Evolutionary conservation across 345 rosid genomes (phyloP), one percentile per base, ranked within the genome.

Genomic region (Pistacia vera): DNA sequence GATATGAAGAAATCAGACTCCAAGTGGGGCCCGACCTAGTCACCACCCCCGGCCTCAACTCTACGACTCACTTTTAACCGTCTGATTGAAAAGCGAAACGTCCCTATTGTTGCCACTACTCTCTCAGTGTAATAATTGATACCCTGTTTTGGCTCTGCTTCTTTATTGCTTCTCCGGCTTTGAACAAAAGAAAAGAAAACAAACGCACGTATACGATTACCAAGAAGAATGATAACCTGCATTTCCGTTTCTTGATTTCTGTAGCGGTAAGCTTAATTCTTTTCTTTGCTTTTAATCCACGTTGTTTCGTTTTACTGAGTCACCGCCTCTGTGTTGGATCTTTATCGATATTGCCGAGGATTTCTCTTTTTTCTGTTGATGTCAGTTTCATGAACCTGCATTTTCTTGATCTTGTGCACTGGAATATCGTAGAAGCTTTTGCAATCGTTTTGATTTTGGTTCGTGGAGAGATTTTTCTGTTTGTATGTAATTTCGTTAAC

Each of bases 281-380:
- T 85, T 88, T 49, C 88, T 86, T 88, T 89, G 90, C 93, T 89
- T 89, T 14, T 70, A 85, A 84, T 85, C 86, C 68, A 88, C 88
- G 88, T 84, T 64, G 72, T 46, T 54, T 54, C 77, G 33, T 70
- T 74, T 71, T 25, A 63, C 60, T 63, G 80, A 55, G 61, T 48
- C 5, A 68, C 66, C 78, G 68, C 61, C 59, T 48, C 63, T 33
- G 69, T 41, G 30, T 76, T 72, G 71, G 81, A 84, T 85, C 81
- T 82, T 81, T 59, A 1, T 77, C 71, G 78, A 62, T 84, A 78
- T 81, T 70, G 76, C 73, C 44, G 80, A 66, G 7, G 44, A 3
- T 36, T 5, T 36, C 41, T 36, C 41, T 36, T 35, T 51, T 77
- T 56, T 54, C n/a, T 68, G 14, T 81, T 48, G 12, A 35, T 63